Base-by-base conservation (phyloP, 2,329 filamentous ascomycete genomes). In the Pyrenochaeta sp. region DNA sequence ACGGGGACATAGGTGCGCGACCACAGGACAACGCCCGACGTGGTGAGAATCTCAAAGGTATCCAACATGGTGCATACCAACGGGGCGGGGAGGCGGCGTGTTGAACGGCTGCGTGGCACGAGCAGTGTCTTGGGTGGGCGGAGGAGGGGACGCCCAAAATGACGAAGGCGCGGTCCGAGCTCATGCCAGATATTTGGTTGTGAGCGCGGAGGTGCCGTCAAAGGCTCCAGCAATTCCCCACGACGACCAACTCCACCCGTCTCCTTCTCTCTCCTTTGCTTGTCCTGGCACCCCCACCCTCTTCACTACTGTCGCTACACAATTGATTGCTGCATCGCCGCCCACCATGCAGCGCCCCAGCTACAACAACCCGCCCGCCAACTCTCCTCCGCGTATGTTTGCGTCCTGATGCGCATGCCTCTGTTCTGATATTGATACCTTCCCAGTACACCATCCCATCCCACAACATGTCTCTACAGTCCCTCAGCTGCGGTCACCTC, bases 391-490 rank as follows among this genome's bases (percentile, higher is more conserved):
- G 57, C 85, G 60, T 97, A 55, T 17, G 58, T 56, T 18, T 8
- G 34, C n/a, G n/a, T n/a, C 28, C 19, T 8, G 18, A 17, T 9
- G 23, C n/a, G 9, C n/a, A 24, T 36, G 6, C 35, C n/a, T n/a
- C n/a, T n/a, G n/a, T n/a, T n/a, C n/a, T n/a, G n/a, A n/a, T n/a
- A n/a, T n/a, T 43, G 21, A 45, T 35, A 36, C 18, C 1, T 18
- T 8, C 8, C 3, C 32, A 61, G 58, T 67, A 32, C 94, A 97
- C 74, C 94, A 97, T 72, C 94, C 94, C 45, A 91, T 97, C 46
- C 94, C 94, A 51, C 94, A 99, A 74, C 94, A 99, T 80, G 93
- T 97, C 65, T 97, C 94, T 68, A 96, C 92, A 45, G 94, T 99
- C 35, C 94, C 94, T 30, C 94, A 97, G 77, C 85, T 99, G 71